These are phyloP conservation scores for Biscogniauxia mediterranea DNA, from an alignment of 2,329 filamentous ascomycete genomes.

Conservation along the genomic window DNA sequence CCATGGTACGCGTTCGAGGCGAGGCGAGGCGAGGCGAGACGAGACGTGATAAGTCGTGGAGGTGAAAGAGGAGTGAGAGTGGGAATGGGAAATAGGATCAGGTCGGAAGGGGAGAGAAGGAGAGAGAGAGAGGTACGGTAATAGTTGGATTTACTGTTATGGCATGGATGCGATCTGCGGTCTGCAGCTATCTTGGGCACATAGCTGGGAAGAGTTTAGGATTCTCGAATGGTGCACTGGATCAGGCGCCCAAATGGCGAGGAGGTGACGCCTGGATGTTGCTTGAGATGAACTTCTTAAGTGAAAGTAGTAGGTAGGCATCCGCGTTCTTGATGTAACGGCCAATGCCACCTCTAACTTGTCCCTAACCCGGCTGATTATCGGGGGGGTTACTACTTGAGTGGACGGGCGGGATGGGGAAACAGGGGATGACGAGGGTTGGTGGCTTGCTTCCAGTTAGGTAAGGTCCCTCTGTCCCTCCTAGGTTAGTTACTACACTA, in stretches of 20 bases:
- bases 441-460: too few species aligned
- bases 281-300: background rate
- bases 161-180: conserved; percentile 25
- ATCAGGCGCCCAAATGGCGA: background rate
- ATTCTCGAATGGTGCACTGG: background rate
- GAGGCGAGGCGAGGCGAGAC: background rate
- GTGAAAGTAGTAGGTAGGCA: background rate
- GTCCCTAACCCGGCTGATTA: conserved; percentile 2
- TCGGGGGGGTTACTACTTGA: background rate
- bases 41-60: conserved; percentile 1
- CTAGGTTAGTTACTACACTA: too few species aligned
- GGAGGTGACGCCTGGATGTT: background rate
- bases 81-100: conserved; percentile 11
- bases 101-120: background rate
- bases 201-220: conserved; percentile 9
- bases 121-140: background rate
- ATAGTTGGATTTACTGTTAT: conserved; percentile 20
- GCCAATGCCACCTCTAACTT: background rate
- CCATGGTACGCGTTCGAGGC: conserved; percentile 20
- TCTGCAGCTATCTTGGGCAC: conserved; percentile 24
- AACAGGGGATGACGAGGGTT: background rate
- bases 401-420: background rate
- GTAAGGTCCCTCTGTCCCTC: background rate
- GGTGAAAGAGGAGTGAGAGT: conserved; percentile 10
- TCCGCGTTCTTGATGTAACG: background rate